Percentiles rank a stretch among this genome's conserved stretches.
Conservation (phyloP, 2,329 filamentous ascomycete species). For the Raffaelea ambrosiae region DNA sequence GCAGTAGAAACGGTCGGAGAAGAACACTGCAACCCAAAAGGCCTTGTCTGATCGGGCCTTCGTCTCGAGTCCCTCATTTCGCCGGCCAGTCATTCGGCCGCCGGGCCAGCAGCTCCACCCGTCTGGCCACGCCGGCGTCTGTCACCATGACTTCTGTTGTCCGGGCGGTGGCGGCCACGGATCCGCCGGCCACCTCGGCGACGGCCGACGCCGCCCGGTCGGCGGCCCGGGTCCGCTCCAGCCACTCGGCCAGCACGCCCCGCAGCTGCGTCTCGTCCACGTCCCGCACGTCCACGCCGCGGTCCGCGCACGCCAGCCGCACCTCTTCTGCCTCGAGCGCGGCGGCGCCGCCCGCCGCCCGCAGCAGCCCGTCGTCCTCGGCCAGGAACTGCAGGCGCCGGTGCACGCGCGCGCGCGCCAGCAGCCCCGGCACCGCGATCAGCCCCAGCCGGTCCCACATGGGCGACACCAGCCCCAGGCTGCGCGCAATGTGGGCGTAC, state of each 20-base stretch:
- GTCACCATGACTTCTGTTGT: not conserved
- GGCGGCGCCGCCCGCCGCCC: constrained; percentile 49
- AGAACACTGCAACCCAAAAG: too few relatives aligned
- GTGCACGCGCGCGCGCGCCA: constrained; percentile 46
- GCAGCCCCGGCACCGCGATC: constrained; percentile 32
- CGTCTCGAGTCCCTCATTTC: not conserved
- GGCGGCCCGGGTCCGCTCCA: constrained; percentile 15
- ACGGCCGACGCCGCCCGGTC: too few relatives aligned
- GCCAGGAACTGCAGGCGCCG: constrained; percentile 54
- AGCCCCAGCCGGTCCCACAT: constrained; percentile 43
- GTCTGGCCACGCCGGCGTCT: not conserved
- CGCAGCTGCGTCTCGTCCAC: constrained; percentile 46
- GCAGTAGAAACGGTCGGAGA: too few relatives aligned
- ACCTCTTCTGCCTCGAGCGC: constrained; percentile 57
- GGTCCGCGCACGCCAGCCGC: constrained; percentile 60
- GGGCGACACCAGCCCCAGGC: constrained; percentile 33
- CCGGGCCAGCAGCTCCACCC: constrained; percentile 9
- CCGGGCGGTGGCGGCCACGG: not conserved
- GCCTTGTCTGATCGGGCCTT: too few relatives aligned
- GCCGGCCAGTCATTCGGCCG: constrained; percentile 12
- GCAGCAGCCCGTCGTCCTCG: constrained; percentile 62
- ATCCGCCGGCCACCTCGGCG: not conserved
- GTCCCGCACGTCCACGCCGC: constrained; percentile 51
- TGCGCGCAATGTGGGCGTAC: constrained; percentile 26
- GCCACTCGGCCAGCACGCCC: constrained; percentile 35